A percentile compares a stretch with the other conserved stretches of the same genome.
Evolutionary conservation across 345 rosid genomes (phyloP).

Genomic region (Pelargonium nanum): DNA sequence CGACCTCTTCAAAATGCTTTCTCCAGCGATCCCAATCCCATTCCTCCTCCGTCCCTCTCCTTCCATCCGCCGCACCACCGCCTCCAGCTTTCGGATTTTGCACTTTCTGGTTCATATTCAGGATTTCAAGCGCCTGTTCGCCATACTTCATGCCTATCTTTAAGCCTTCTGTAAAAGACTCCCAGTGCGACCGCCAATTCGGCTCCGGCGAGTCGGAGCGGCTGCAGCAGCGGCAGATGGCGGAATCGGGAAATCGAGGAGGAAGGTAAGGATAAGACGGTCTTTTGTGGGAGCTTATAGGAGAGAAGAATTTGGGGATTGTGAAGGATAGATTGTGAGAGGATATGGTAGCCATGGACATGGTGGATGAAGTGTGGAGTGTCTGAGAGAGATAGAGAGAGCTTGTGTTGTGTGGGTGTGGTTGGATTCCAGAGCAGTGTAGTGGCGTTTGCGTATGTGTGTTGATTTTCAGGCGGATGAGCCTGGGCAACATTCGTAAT

Average conservation of each 20-base stretch:
- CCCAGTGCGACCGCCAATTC: constrained; percentile 45
- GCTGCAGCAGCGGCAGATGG: constrained; percentile 39
- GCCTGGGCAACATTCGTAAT: too few species aligned
- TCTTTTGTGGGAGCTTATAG: constrained; percentile 17
- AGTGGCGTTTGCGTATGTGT: too few species aligned
- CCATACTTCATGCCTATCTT: too few species aligned
- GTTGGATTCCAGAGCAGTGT: too few species aligned
- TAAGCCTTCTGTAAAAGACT: constrained; percentile 38
- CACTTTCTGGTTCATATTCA: constrained; percentile 22
- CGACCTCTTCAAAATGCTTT: constrained; percentile 65
- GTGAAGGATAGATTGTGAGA: constrained; percentile 38
- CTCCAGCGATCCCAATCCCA: constrained; percentile 96
- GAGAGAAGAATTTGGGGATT: constrained; percentile 7
- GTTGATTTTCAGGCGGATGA: too few species aligned
- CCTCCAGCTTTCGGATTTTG: neutral
- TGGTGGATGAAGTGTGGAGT: too few species aligned
- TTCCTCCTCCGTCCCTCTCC: constrained; percentile 18
- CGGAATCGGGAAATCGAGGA: constrained; percentile 22
- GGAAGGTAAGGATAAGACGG: constrained; percentile 23
- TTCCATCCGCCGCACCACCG: neutral
- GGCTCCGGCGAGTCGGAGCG: constrained; percentile 17
- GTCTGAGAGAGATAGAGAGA: too few species aligned
- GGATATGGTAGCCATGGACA: constrained; percentile 48
- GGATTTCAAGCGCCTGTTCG: constrained; percentile 54
- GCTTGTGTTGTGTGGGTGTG: too few species aligned